Percentiles rank a stretch among this genome's conserved stretches.
These are phyloP conservation scores for Lactarius akahatsu DNA, from an alignment of 768 basidiomycete species.

Conservation along the genomic window DNA sequence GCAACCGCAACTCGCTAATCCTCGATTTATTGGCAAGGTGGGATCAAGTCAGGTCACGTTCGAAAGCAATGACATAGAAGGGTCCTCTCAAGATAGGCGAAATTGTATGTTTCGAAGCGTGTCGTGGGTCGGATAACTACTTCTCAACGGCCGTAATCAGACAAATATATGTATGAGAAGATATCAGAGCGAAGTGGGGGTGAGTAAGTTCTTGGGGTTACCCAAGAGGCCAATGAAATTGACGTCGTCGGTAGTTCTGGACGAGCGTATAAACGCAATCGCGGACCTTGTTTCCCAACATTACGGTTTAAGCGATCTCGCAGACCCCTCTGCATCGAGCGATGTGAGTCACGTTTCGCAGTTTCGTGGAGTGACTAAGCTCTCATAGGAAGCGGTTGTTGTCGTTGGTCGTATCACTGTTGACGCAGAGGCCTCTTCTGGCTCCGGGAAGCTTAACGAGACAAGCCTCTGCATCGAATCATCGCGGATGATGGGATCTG, in stretches of 20 bases:
- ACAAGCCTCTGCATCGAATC: slow-evolving; percentile 76
- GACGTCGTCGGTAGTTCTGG: slow-evolving; percentile 55
- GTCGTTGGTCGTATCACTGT: slow-evolving; percentile 37
- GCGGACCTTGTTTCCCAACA: slow-evolving; percentile 68
- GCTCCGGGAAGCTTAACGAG: slow-evolving; percentile 66
- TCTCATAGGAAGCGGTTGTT: slow-evolving; percentile 37
- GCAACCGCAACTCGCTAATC: not conserved
- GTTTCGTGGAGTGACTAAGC: not conserved
- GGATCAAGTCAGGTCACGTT: slow-evolving; percentile 21
- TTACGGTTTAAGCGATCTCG: slow-evolving; percentile 71
- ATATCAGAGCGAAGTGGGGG: slow-evolving; percentile 81
- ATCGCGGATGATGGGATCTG: slow-evolving; percentile 73
- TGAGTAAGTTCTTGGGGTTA: slow-evolving; percentile 34
- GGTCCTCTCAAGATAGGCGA: slow-evolving; percentile 40
- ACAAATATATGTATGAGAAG: slow-evolving; percentile 94
- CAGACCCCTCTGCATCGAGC: slow-evolving; percentile 65
- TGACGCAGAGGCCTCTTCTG: slow-evolving; percentile 60
- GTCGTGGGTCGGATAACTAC: not conserved
- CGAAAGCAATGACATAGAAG: slow-evolving; percentile 24
- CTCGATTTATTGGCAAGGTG: slow-evolving; percentile 5
- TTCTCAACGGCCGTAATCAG: slow-evolving; percentile 36
- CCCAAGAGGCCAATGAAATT: not conserved
- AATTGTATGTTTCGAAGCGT: slow-evolving; percentile 48
- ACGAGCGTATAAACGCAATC: slow-evolving; percentile 84
- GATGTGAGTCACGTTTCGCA: slow-evolving; percentile 41